Evolutionary conservation across 1,139 yeast genomes (phyloP), one percentile per base, ranked within the genome.

Genomic region (Yamadazyma siamensis): DNA sequence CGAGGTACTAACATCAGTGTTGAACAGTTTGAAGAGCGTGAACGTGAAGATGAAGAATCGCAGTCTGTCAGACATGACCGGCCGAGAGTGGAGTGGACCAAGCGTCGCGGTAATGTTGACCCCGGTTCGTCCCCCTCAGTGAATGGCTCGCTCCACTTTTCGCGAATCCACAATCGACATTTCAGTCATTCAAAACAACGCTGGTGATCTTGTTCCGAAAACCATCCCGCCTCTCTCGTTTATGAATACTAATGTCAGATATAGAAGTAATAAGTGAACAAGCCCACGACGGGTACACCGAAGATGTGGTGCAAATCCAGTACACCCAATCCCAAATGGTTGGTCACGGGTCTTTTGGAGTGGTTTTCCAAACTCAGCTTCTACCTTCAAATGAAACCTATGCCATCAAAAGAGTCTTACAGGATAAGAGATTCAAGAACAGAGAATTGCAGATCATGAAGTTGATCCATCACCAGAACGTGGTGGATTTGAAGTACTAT

Each of bases 321-420:
- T 84, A 82, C 61, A 76, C 86, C 19, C 86, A 80, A 51, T 75
- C 78, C 35, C 79, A 85, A 49, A 89, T 89, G 71, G 95, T 89
- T 31, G 98, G 98, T 12, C 95, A 87, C 58, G 98, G 98, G 11
- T 88, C 97, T 13, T 91, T 91, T 65, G 98, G 98, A 4, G 91
- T 88, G 20, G 98, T 91, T 17, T 88, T 87, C 54, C 94, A 87
- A 49, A 87, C 96, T 7, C 80, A 77, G 39, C 70, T 91, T 27
- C 58, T 77, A 43, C 91, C 94, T 15, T 70, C 84, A 21, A 80
- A 84, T 39, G 86, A 81, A 50, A 61, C 71, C 21, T 95, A 94
- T 15, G 99, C 98, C 35, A 87, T 94, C 56, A 91, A 91, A 60
- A 74, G 95, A 42, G 98, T 91, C 8, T 69, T 91, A 20, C 98